Evolutionary conservation across 1,284 basidiomycete genomes (phyloP).

Genomic region (Naganishia liquefaciens): DNA sequence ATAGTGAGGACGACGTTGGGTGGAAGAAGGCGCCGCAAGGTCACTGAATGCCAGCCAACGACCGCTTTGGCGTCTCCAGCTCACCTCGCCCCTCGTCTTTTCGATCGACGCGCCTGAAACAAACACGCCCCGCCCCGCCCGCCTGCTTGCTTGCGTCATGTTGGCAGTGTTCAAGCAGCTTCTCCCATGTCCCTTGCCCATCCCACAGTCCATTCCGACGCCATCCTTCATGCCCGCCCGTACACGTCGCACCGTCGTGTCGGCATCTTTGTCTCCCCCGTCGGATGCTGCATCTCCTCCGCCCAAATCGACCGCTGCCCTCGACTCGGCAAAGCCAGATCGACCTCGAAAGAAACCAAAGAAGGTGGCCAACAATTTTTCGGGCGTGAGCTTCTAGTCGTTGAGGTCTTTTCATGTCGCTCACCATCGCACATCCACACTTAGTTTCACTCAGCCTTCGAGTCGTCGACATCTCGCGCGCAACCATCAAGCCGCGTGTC

Average conservation of each 20-base stretch:
- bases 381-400: not conserved
- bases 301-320: not conserved
- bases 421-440: too few species aligned
- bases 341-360: not conserved
- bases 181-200: too few species aligned
- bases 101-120: conserved; percentile 6
- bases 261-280: not conserved
- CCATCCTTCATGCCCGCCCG: too few species aligned
- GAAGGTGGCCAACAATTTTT: conserved; percentile 7
- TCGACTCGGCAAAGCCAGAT: not conserved
- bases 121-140: not conserved
- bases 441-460: conserved; percentile 18
- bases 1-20: not conserved
- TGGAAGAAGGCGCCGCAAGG: not conserved
- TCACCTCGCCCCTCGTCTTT: not conserved
- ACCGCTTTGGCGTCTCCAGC: not conserved
- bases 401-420: too few species aligned
- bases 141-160: conserved; percentile 2
- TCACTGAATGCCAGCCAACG: not conserved
- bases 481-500: too few species aligned
- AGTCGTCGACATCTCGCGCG: not conserved
- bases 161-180: not conserved
- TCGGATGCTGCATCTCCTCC: not conserved
- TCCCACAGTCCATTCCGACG: too few species aligned
- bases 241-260: not conserved